Evolutionary conservation across 2,329 filamentous ascomycete species (phyloP), one percentile per base, ranked within the genome.

Genomic region (Microcera coccophila): DNA sequence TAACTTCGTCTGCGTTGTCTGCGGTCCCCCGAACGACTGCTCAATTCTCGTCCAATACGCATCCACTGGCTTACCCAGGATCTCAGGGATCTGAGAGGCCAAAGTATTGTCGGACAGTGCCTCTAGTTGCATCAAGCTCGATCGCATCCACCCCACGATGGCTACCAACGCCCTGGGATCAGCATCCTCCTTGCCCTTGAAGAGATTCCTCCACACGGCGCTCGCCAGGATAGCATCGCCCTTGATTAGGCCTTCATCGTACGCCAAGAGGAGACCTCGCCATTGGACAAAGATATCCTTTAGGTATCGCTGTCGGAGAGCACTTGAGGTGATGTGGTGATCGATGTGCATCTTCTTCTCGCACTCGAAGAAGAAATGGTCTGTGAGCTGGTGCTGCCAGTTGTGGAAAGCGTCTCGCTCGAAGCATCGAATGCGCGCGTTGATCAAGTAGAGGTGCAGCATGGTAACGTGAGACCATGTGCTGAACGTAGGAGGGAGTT

Each of bases 401-500:
- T 81, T 78, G 47, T 80, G 76, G 54, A 86, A 82, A 53, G 79
- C 74, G 17, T 84, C 78, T 41, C 75, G 71, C 17, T 87, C 83
- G 55, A 96, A 80, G 65, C 83, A 84, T 52, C 93, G 86, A 56
- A 96, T 73, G 43, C 90, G 85, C 36, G 87, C 85, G 42, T 87
- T 86, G 46, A 97, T 69, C 45, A 96, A 78, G 73, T 95, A 97
- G 78, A 98, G 86, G 73, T 98, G 91, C 45, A 98, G 78, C 76
- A 95, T 95, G 26, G 90, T 93, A 34, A 97, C 84, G 67, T 97
- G 90, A 16, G 90, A 87, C 93, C 93, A 98, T 43, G 87, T 91
- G 62, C 84, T 90, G 67, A 98, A 98, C 0, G 90, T 97, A 1
- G 90, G 87, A 22, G 79, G 75, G 15, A 98, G 79, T 19, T 79